Conservation (phyloP, 768 basidiomycete genomes). For the Scleroderma citrinum region DNA sequence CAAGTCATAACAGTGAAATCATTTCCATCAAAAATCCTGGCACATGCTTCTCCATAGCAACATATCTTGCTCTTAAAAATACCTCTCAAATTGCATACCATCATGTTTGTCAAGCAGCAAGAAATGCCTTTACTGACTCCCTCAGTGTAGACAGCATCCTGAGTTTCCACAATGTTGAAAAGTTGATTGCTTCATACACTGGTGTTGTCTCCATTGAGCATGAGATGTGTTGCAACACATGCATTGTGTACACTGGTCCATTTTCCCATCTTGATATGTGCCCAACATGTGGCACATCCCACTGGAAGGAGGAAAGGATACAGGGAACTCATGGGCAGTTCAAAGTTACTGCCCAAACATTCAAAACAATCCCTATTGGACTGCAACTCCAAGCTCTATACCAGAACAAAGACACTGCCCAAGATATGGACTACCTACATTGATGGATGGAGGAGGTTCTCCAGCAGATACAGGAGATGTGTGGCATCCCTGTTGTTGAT, state of each 20-base stretch:
- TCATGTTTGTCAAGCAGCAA: constrained; percentile 15
- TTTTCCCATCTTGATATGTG: constrained; percentile 27
- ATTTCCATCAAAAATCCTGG: neutral
- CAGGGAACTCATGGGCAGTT: neutral
- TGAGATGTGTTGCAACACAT: constrained; percentile 41
- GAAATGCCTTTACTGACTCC: constrained; percentile 2
- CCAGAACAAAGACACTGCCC: constrained; percentile 13
- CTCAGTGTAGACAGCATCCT: constrained; percentile 15
- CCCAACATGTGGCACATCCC: constrained; percentile 24
- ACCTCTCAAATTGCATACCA: constrained; percentile 30
- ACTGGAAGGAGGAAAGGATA: constrained; percentile 16
- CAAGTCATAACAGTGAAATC: too few relatives aligned
- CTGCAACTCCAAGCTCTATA: constrained; percentile 39
- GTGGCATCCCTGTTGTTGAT: neutral
- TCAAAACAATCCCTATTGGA: constrained; percentile 35
- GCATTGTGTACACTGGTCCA: constrained; percentile 36
- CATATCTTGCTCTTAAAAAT: constrained; percentile 3
- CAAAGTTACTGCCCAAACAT: constrained; percentile 28
- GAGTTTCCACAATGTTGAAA: constrained; percentile 11
- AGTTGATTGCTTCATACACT: neutral
- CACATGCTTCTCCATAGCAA: neutral
- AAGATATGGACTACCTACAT: constrained; percentile 24
- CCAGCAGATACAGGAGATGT: constrained; percentile 4
- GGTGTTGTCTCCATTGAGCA: constrained; percentile 30
- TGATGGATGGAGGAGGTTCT: constrained; percentile 10